A percentile compares a stretch with the other conserved stretches of the same genome.
Evolutionary conservation across 2,329 filamentous ascomycete species (phyloP).

Genomic region (Cercospora berteroae): DNA sequence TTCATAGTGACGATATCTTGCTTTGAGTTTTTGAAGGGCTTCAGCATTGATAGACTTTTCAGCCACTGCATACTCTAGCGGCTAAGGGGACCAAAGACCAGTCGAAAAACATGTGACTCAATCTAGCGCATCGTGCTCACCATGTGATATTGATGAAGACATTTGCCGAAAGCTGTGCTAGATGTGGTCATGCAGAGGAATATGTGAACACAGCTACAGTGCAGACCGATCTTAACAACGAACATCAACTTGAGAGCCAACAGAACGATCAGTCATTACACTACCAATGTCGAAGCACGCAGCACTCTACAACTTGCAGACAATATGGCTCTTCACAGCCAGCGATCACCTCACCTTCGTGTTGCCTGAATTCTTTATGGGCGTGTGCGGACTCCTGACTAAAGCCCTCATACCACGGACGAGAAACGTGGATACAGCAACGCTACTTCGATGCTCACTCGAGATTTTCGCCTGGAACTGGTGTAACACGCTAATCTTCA

Average conservation of each 20-base stretch:
- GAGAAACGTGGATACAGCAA: background rate
- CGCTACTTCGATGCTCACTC: background rate
- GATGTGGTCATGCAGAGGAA: background rate
- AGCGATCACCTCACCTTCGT: background rate
- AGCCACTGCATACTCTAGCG: background rate
- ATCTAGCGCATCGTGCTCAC: background rate
- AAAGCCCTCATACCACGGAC: background rate
- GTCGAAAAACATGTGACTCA: background rate
- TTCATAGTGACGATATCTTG: background rate
- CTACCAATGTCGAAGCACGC: background rate
- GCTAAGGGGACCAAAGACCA: background rate
- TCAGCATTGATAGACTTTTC: background rate
- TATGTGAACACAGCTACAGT: background rate
- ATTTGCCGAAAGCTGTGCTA: background rate
- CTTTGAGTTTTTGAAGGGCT: background rate
- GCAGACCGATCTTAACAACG: background rate
- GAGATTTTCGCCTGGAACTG: background rate
- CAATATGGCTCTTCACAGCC: background rate
- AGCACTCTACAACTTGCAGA: background rate
- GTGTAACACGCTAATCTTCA: background rate
- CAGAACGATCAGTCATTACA: background rate
- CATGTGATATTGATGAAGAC: background rate
- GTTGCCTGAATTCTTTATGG: background rate
- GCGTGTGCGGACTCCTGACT: background rate
- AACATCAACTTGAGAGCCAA: background rate